Conservation (phyloP, 345 rosid genomes). For the Boechera stricta region DNA sequence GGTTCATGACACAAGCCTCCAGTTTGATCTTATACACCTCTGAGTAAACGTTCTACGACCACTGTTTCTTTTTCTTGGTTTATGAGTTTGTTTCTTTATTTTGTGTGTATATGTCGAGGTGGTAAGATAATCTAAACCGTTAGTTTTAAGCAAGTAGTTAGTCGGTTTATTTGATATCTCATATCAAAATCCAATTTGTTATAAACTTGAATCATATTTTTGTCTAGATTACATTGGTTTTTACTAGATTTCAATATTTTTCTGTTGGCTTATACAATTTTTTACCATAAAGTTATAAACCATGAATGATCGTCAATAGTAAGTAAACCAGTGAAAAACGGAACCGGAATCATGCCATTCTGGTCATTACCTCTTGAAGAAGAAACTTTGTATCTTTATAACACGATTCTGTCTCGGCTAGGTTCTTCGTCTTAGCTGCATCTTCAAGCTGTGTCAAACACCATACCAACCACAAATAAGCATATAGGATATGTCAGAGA, state of each 20-base stretch:
- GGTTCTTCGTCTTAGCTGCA: slow-evolving; percentile 62
- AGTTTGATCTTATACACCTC: neutral
- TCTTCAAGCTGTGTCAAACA: slow-evolving; percentile 64
- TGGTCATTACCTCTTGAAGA: slow-evolving; percentile 74
- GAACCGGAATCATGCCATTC: slow-evolving; percentile 54
- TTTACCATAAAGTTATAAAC: slow-evolving; percentile 19
- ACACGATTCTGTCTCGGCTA: slow-evolving; percentile 57
- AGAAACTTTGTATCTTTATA: slow-evolving; percentile 61
- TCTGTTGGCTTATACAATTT: neutral
- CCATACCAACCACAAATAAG: neutral
- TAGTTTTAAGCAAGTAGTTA: neutral
- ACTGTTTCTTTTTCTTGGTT: neutral
- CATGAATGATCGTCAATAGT: slow-evolving; percentile 9
- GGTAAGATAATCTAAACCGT: neutral
- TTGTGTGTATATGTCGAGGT: slow-evolving; percentile 13
- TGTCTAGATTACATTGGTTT: neutral
- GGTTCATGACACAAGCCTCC: slow-evolving; percentile 53
- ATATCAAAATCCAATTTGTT: slow-evolving; percentile 25
- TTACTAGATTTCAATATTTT: neutral
- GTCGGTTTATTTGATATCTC: neutral
- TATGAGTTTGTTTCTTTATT: neutral
- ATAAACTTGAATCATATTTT: neutral
- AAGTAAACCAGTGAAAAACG: slow-evolving; percentile 19
- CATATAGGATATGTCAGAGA: neutral
- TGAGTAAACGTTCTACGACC: slow-evolving; percentile 14